Conservation (phyloP, 129 eudicot species). For the Tanacetum coccineum region DNA sequence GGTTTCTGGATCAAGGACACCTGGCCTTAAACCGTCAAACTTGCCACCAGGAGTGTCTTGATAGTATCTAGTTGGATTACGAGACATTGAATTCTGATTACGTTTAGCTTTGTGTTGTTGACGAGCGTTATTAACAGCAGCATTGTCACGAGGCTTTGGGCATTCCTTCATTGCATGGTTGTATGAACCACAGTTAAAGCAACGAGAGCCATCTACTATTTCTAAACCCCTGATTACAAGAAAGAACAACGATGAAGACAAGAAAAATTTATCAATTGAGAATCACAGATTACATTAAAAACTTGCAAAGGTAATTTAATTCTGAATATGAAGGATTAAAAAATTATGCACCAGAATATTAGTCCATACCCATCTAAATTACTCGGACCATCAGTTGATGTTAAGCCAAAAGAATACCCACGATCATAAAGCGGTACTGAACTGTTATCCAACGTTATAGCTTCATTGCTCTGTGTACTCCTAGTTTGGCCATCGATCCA, state of each 20-base stretch:
- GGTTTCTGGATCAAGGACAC: constrained; percentile 77
- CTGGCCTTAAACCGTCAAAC: constrained; percentile 90
- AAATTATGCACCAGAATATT: constrained; percentile 15
- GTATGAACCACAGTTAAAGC: constrained; percentile 94
- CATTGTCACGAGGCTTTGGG: constrained; percentile 82
- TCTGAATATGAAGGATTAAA: neutral
- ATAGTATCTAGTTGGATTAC: constrained; percentile 80
- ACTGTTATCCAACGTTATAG: constrained; percentile 47
- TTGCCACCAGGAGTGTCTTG: constrained; percentile 80
- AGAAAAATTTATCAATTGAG: neutral
- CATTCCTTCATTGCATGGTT: constrained; percentile 85
- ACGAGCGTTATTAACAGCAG: constrained; percentile 76
- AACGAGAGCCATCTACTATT: constrained; percentile 59
- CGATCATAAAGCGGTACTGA: constrained; percentile 94
- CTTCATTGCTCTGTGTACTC: constrained; percentile 45
- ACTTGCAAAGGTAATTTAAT: neutral
- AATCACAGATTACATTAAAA: neutral
- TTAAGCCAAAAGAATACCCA: constrained; percentile 62
- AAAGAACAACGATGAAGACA: neutral
- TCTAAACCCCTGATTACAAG: constrained; percentile 50
- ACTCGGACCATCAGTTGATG: constrained; percentile 49
- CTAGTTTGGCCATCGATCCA: constrained; percentile 66
- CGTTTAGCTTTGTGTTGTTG: constrained; percentile 66
- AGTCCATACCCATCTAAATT: constrained; percentile 51
- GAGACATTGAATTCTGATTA: constrained; percentile 60